A percentile compares a stretch with the other conserved stretches of the same genome.
These are phyloP conservation scores for Colletotrichum lupini DNA, from an alignment of 2,329 filamentous ascomycete genomes.

Conservation along the genomic window DNA sequence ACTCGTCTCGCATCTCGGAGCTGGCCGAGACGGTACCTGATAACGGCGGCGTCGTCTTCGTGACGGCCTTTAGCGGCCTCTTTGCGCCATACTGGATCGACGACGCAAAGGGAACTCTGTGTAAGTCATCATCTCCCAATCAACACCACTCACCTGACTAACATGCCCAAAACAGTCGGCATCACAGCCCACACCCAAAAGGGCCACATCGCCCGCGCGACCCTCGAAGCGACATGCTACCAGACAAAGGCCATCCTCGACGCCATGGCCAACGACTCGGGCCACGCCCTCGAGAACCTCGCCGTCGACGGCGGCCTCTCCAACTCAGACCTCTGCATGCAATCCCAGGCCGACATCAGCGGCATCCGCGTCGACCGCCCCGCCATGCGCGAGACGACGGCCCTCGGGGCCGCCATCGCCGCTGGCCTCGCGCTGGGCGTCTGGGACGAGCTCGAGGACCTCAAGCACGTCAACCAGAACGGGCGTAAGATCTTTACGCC, in stretches of 20 bases:
- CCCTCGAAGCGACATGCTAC: slow-evolving; percentile 90
- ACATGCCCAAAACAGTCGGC: slow-evolving; percentile 63
- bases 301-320: slow-evolving; percentile 92
- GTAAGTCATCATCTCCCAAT: slow-evolving; percentile 53
- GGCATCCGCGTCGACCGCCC: slow-evolving; percentile 85
- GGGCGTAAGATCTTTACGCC: slow-evolving; percentile 79
- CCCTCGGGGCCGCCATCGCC: slow-evolving; percentile 88
- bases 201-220: slow-evolving; percentile 89
- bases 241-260: slow-evolving; percentile 93
- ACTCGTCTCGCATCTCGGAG: slow-evolving; percentile 60
- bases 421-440: slow-evolving; percentile 86
- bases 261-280: slow-evolving; percentile 89
- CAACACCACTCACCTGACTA: neutral
- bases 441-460: slow-evolving; percentile 78
- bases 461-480: slow-evolving; percentile 77
- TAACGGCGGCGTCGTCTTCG: slow-evolving; percentile 86
- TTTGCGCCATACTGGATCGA: slow-evolving; percentile 97
- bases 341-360: slow-evolving; percentile 88
- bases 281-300: slow-evolving; percentile 78
- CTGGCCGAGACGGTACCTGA: slow-evolving; percentile 68
- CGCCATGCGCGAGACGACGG: slow-evolving; percentile 90
- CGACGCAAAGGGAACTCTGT: slow-evolving; percentile 88
- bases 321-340: slow-evolving; percentile 91
- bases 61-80: slow-evolving; percentile 90
- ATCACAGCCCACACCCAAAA: slow-evolving; percentile 87